These are phyloP conservation scores for Cercospora sp. DNA, from an alignment of 2,329 filamentous ascomycete species.

Conservation along the genomic window DNA sequence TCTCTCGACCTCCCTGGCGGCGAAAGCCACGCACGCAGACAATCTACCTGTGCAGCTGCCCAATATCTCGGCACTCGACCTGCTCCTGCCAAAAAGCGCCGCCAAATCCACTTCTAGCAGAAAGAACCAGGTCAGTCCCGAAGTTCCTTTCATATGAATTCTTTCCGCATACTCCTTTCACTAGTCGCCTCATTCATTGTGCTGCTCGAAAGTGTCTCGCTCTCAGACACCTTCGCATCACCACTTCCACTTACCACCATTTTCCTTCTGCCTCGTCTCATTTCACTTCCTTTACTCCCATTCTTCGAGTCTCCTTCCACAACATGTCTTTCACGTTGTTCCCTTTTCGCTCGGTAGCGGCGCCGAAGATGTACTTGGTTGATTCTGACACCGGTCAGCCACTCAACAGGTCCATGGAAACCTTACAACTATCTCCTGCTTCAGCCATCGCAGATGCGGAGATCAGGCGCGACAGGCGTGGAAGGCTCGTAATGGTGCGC, in stretches of 20 bases:
- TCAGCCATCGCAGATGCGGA: slow-evolving; percentile 28
- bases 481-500: slow-evolving; percentile 31
- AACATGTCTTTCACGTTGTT: slow-evolving; percentile 5
- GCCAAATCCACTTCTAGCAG: slow-evolving; percentile 14
- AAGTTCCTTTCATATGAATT: slow-evolving; percentile 6
- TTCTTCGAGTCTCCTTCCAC: neutral
- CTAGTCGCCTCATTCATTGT: neutral
- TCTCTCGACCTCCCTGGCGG: slow-evolving; percentile 34
- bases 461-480: slow-evolving; percentile 30
- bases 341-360: slow-evolving; percentile 8
- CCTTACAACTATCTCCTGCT: neutral
- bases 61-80: slow-evolving; percentile 35
- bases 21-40: slow-evolving; percentile 29
- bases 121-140: slow-evolving; percentile 24
- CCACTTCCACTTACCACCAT: neutral
- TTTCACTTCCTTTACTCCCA: neutral
- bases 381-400: slow-evolving; percentile 37
- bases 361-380: slow-evolving; percentile 26
- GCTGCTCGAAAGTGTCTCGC: neutral
- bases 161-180: neutral
- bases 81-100: slow-evolving; percentile 30
- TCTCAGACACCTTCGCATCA: neutral
- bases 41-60: slow-evolving; percentile 34
- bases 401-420: slow-evolving; percentile 19
- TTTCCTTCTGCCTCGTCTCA: neutral